phyloP scores from a whole-genome alignment of 208 protist species.

The Acanthamoeba lenticulata region DNA sequence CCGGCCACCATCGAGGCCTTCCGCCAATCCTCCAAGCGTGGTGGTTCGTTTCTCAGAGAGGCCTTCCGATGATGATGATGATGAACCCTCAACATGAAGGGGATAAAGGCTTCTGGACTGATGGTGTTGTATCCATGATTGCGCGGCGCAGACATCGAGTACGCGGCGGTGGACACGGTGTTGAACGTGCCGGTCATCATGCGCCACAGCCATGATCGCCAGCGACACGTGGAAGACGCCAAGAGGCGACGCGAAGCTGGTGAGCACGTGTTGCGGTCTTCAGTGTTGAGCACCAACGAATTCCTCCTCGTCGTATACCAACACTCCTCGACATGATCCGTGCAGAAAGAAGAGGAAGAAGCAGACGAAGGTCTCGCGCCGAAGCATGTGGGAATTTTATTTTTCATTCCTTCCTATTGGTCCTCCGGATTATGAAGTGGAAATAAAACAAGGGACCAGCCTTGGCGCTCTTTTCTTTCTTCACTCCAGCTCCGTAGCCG shows the following conservation, averaged over 20 bases:
- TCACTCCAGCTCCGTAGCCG: too few species aligned
- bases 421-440: too few species aligned
- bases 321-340: too few species aligned
- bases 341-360: too few species aligned
- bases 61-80: background rate
- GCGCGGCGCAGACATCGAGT: background rate
- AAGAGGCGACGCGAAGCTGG: background rate
- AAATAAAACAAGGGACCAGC: too few species aligned
- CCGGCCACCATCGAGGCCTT: background rate
- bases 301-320: background rate
- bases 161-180: background rate
- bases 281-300: background rate
- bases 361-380: too few species aligned
- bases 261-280: background rate
- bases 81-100: background rate
- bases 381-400: too few species aligned
- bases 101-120: too few species aligned
- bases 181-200: background rate
- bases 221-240: background rate
- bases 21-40: background rate
- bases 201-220: background rate
- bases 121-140: background rate
- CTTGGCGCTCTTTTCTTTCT: too few species aligned
- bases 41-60: background rate
- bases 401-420: too few species aligned